Conservation (phyloP, 768 basidiomycete genomes). For the Pleurotus djamor region DNA sequence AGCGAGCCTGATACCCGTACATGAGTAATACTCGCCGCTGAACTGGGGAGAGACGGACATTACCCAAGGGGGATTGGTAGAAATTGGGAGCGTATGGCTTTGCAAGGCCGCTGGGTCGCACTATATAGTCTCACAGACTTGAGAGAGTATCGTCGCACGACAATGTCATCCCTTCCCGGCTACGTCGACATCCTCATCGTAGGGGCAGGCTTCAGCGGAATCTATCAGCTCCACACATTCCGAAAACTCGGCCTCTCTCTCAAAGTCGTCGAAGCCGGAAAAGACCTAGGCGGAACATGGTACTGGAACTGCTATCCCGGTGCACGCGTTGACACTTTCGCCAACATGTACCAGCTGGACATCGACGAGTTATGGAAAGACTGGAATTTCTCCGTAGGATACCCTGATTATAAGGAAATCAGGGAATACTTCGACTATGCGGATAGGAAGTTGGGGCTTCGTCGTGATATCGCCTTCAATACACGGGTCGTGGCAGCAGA, state of each 20-base stretch:
- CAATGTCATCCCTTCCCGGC: background rate
- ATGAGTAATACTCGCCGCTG: no score
- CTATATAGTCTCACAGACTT: no score
- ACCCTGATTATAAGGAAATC: slow-evolving; percentile 7
- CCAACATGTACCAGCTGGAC: slow-evolving; percentile 19
- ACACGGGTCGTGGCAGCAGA: slow-evolving; percentile 17
- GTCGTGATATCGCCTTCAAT: slow-evolving; percentile 18
- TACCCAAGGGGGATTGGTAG: no score
- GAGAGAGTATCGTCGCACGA: background rate
- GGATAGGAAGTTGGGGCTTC: slow-evolving; percentile 21
- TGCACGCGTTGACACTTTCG: slow-evolving; percentile 22
- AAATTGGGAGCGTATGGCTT: no score
- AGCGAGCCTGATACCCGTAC: no score
- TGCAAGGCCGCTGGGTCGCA: no score
- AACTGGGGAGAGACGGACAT: no score
- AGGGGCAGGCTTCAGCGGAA: slow-evolving; percentile 21
- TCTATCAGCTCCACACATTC: slow-evolving; percentile 6
- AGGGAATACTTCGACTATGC: slow-evolving; percentile 18
- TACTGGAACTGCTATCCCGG: slow-evolving; percentile 25
- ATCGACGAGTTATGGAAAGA: slow-evolving; percentile 22
- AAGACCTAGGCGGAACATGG: slow-evolving; percentile 21
- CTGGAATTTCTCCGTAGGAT: slow-evolving; percentile 12
- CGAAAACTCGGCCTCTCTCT: background rate
- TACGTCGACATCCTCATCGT: slow-evolving; percentile 19
- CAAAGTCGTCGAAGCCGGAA: slow-evolving; percentile 12